Evolutionary conservation across 2,329 filamentous ascomycete species (phyloP), one percentile per base, ranked within the genome.

Genomic region (Ciborinia camelliae): DNA sequence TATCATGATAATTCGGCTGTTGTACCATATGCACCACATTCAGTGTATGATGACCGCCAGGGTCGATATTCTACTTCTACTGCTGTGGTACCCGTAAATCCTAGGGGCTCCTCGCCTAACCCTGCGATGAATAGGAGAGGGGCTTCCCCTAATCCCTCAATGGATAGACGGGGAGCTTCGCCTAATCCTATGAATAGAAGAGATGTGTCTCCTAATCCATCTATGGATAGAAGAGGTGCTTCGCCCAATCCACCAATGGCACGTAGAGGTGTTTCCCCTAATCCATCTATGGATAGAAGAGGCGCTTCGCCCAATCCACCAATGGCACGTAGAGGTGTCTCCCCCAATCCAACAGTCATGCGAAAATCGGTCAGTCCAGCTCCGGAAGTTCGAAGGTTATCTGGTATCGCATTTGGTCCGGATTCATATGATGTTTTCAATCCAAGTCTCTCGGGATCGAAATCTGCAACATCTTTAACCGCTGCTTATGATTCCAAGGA

Each of bases 361-460:
- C 85, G 90, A 61, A 93, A 93, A 75, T 92, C 90, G 1, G 84
- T 92, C 39, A 92, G 89, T 71, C 89, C 90, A 2, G 84, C 84
- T 1, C 89, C 90, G 2, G 81, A 70, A n/a, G 75, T 79, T 54
- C 81, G 84, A 65, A 79, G 83, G 58, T 71, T 84, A 6, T 89
- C 88, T 2, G 83, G 82, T 20, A 77, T 90, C 4, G 90, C 90
- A 0, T 94, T 91, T 71, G 85, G 87, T 0, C 90, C 90, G 0
- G 90, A 93, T 73, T 88, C 86, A 41, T 93, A 91, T 73, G 86
- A 92, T 71, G 81, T 84, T 0, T 81, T 91, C 68, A 93, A 93
- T 68, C 88, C 90, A 4, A 72, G 61, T 37, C 52, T 74, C 23
- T 76, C 76, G 4, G 69, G 82, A 20, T 76, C 79, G 35, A 60